These are phyloP conservation scores for Verbena officinalis DNA, from an alignment of 257 asterid species.

Conservation along the genomic window DNA sequence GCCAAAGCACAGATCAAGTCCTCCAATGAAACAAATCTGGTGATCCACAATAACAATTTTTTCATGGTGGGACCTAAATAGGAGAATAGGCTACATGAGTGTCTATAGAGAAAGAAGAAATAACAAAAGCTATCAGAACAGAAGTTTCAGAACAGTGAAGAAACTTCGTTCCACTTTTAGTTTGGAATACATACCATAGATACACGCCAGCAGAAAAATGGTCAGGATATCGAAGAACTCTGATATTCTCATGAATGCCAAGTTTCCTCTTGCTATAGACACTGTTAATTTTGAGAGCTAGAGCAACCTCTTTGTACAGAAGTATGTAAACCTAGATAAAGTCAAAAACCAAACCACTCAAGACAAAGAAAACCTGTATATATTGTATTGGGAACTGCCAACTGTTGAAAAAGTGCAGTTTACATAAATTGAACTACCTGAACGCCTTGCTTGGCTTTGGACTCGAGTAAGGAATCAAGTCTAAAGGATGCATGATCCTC, in stretches of 20 bases:
- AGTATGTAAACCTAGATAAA: conserved; percentile 58
- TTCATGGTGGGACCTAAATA: conserved; percentile 73
- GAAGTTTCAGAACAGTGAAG: background rate
- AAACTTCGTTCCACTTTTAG: background rate
- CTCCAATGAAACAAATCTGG: conserved; percentile 70
- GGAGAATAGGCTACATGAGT: conserved; percentile 29
- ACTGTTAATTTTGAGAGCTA: conserved; percentile 72
- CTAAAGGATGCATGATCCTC: conserved; percentile 52
- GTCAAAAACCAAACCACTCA: background rate
- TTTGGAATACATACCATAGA: conserved; percentile 47
- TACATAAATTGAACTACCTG: conserved; percentile 44
- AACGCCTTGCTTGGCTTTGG: conserved; percentile 78
- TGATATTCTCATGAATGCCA: conserved; percentile 64
- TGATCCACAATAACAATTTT: conserved; percentile 72
- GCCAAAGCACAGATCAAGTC: conserved; percentile 75
- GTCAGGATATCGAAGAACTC: conserved; percentile 74
- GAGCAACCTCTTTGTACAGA: conserved; percentile 72
- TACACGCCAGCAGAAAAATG: conserved; percentile 71
- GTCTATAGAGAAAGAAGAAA: background rate
- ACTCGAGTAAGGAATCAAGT: conserved; percentile 64
- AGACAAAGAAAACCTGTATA: background rate
- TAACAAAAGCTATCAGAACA: background rate
- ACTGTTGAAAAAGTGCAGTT: background rate
- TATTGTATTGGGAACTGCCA: background rate
- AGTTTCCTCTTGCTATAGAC: conserved; percentile 68